These are phyloP conservation scores for Cryptococcus depauperatus DNA, from an alignment of 1,284 basidiomycete genomes.

Conservation along the genomic window DNA sequence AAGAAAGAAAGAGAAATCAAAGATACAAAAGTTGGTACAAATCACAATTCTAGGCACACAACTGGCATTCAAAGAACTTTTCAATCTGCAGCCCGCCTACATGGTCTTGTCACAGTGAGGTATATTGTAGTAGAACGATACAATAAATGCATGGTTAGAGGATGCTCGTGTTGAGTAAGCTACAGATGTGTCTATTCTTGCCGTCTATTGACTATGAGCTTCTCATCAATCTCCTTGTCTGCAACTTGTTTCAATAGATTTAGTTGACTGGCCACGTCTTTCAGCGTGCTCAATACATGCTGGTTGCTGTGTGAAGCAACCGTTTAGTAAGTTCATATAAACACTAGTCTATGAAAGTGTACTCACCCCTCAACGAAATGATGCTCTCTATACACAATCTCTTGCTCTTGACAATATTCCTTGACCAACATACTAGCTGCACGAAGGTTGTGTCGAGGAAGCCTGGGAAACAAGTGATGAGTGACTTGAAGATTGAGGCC, in stretches of 20 bases:
- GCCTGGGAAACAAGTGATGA: slow-evolving; percentile 91
- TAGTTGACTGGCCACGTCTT: slow-evolving; percentile 44
- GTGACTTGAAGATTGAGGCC: slow-evolving; percentile 91
- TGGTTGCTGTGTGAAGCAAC: slow-evolving; percentile 23
- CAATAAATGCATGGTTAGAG: too few relatives aligned
- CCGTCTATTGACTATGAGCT: too few relatives aligned
- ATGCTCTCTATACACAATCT: slow-evolving; percentile 80
- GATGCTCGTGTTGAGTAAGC: too few relatives aligned
- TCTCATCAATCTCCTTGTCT: slow-evolving; percentile 39
- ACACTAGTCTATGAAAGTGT: too few relatives aligned
- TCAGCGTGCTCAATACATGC: slow-evolving; percentile 40
- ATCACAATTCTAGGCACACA: too few relatives aligned
- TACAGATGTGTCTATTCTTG: too few relatives aligned
- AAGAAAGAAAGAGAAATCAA: not conserved
- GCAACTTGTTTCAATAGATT: slow-evolving; percentile 43
- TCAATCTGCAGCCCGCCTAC: too few relatives aligned
- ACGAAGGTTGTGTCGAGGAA: slow-evolving; percentile 87
- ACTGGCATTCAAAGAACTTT: too few relatives aligned
- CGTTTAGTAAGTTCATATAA: not conserved
- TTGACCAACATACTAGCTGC: slow-evolving; percentile 73
- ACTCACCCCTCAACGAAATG: slow-evolving; percentile 65
- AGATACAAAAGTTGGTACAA: too few relatives aligned
- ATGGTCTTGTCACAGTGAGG: too few relatives aligned
- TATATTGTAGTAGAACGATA: too few relatives aligned
- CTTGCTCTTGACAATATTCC: slow-evolving; percentile 74